phyloP scores from a whole-genome alignment of 2,329 filamentous ascomycete species.

The Zymoseptoria pseudotritici region DNA sequence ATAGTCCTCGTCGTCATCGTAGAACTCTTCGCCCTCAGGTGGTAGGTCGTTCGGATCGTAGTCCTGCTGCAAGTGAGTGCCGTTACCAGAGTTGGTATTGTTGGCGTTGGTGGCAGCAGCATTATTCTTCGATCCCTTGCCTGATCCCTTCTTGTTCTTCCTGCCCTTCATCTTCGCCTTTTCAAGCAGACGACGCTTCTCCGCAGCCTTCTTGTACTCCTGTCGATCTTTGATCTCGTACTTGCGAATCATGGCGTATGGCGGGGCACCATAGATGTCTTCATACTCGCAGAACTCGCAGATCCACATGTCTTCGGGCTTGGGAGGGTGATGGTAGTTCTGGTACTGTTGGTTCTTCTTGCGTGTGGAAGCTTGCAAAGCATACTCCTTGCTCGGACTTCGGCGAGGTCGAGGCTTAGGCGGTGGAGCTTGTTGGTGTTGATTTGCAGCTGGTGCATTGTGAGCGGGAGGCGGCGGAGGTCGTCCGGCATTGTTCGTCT shows the following conservation, averaged over 20 bases:
- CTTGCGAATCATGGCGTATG: conserved; percentile 73
- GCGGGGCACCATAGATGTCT: conserved; percentile 82
- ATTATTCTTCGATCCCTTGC: conserved; percentile 39
- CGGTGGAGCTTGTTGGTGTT: conserved; percentile 30
- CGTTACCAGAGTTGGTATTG: conserved; percentile 10
- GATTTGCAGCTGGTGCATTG: conserved; percentile 21
- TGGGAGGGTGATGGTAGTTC: conserved; percentile 67
- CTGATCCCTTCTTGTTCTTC: conserved; percentile 77
- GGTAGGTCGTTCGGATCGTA: conserved; percentile 26
- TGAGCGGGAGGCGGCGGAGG: conserved; percentile 17
- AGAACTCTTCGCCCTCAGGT: conserved; percentile 26
- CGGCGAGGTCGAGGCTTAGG: conserved; percentile 56
- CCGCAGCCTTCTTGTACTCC: conserved; percentile 74
- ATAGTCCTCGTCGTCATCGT: conserved; percentile 26
- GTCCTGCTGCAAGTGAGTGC: conserved; percentile 12
- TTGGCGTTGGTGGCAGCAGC: conserved; percentile 10
- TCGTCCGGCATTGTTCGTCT: conserved; percentile 7
- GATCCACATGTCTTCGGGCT: conserved; percentile 74
- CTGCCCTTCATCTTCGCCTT: conserved; percentile 91
- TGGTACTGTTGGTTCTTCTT: conserved; percentile 68
- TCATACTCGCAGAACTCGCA: conserved; percentile 99
- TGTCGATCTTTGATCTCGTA: conserved; percentile 93
- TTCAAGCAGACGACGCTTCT: conserved; percentile 75
- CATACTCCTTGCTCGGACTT: conserved; percentile 60
- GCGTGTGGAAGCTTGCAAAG: conserved; percentile 67